Percentiles rank a stretch among this genome's conserved stretches.
phyloP scores from a whole-genome alignment of 2,329 filamentous ascomycete genomes.

The Atkinsonella texensis region DNA sequence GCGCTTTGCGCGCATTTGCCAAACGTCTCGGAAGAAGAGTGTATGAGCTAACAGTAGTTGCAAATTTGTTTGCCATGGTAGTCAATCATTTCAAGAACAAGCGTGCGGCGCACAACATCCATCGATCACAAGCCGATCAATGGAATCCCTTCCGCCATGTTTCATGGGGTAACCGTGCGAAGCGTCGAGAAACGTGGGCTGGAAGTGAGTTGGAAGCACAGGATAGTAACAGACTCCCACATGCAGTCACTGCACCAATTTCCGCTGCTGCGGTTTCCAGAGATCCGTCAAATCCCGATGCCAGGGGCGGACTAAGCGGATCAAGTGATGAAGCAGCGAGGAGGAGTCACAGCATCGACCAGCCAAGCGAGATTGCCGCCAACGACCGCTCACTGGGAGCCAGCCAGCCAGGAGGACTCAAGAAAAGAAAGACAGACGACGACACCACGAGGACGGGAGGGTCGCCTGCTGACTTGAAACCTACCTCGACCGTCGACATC shows the following conservation, averaged over 20 bases:
- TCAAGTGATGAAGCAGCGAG: conserved; percentile 13
- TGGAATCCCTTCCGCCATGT: conserved; percentile 35
- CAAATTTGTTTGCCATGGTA: conserved; percentile 15
- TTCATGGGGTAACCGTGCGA: conserved; percentile 19
- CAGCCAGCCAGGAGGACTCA: conserved; percentile 13
- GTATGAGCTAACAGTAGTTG: conserved; percentile 6
- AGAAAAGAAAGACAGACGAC: conserved; percentile 21
- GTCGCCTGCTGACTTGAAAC: not conserved
- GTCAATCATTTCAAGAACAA: conserved; percentile 35
- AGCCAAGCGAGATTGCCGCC: conserved; percentile 10
- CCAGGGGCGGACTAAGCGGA: conserved; percentile 11
- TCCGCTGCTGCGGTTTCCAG: conserved; percentile 10
- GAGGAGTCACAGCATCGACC: conserved; percentile 9
- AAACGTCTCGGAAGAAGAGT: not conserved
- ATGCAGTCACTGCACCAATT: conserved; percentile 22
- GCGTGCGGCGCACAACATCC: conserved; percentile 30
- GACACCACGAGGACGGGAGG: conserved; percentile 7
- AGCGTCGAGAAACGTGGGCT: conserved; percentile 24
- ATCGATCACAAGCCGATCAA: conserved; percentile 26
- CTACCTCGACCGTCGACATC: conserved; percentile 14
- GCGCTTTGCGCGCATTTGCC: not conserved
- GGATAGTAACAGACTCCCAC: conserved; percentile 19
- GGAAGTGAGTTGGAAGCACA: conserved; percentile 21
- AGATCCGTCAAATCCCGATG: conserved; percentile 16
- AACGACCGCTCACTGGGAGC: conserved; percentile 12